These are phyloP conservation scores for Nannizzia gypsea DNA, from an alignment of 2,329 filamentous ascomycete species.

Conservation along the genomic window DNA sequence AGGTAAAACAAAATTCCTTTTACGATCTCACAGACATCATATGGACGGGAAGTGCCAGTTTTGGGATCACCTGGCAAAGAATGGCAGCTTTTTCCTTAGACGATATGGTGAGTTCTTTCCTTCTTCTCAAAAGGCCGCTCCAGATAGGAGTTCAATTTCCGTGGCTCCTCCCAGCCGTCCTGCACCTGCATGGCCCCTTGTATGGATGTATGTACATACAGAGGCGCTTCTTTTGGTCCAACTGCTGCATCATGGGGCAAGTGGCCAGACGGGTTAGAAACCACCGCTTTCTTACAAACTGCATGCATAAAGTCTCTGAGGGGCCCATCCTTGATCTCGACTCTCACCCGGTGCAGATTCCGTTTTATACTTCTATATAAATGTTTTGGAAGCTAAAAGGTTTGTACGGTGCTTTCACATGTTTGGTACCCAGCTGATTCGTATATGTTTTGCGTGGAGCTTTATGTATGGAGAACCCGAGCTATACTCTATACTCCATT, in stretches of 20 bases:
- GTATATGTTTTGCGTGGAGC: background rate
- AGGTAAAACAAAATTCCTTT: background rate
- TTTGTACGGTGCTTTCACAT: background rate
- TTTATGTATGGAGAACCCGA: background rate
- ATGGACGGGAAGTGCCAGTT: background rate
- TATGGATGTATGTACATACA: background rate
- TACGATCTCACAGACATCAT: background rate
- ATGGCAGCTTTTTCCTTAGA: background rate
- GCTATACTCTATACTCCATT: too few relatives aligned
- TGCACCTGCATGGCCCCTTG: background rate
- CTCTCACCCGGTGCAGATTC: background rate
- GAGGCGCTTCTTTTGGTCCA: background rate
- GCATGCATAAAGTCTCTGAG: background rate
- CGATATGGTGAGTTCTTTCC: background rate
- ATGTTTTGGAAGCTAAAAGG: background rate
- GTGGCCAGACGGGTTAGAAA: background rate
- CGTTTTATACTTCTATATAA: background rate
- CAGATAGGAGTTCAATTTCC: background rate
- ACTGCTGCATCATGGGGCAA: background rate
- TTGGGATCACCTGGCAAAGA: background rate
- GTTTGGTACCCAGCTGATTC: background rate
- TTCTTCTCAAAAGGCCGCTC: background rate
- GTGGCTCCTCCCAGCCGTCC: background rate
- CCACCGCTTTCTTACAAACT: background rate
- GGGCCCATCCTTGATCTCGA: slow-evolving; percentile 1